Evolutionary conservation across 441 rosid species (phyloP).

Genomic region (Populus hybrid): DNA sequence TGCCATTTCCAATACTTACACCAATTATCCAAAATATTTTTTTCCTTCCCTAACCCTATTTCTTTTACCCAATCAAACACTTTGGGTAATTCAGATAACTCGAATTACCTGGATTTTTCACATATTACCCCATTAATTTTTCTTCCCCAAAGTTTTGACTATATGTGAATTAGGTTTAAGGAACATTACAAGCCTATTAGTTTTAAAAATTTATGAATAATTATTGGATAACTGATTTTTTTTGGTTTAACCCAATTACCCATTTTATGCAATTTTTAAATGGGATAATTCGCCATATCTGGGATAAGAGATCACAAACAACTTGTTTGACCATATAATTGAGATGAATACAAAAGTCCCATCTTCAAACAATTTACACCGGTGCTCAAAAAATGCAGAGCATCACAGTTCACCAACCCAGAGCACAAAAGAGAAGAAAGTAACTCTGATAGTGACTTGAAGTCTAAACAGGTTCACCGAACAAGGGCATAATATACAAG

Average conservation of each 20-base stretch:
- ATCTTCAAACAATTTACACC: background rate
- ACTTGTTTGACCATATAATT: background rate
- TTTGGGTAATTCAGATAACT: background rate
- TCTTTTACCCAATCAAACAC: background rate
- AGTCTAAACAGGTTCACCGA: background rate
- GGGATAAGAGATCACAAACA: background rate
- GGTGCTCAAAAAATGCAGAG: background rate
- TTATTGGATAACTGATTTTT: no score
- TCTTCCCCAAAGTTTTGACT: background rate
- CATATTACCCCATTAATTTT: background rate
- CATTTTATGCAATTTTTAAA: no score
- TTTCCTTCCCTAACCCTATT: background rate
- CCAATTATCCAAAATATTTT: background rate
- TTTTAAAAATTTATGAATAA: no score
- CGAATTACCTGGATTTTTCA: background rate
- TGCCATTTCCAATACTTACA: background rate
- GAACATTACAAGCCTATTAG: background rate
- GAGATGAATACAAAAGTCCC: background rate
- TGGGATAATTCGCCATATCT: background rate
- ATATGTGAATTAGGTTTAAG: background rate
- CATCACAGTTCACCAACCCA: background rate
- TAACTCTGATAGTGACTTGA: background rate
- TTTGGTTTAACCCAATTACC: no score
- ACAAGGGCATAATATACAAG: background rate
- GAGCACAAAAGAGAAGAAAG: background rate